A percentile compares a stretch with the other conserved stretches of the same genome.
Evolutionary conservation across 2,329 filamentous ascomycete genomes (phyloP).

Genomic region (Colletotrichum plurivorum): DNA sequence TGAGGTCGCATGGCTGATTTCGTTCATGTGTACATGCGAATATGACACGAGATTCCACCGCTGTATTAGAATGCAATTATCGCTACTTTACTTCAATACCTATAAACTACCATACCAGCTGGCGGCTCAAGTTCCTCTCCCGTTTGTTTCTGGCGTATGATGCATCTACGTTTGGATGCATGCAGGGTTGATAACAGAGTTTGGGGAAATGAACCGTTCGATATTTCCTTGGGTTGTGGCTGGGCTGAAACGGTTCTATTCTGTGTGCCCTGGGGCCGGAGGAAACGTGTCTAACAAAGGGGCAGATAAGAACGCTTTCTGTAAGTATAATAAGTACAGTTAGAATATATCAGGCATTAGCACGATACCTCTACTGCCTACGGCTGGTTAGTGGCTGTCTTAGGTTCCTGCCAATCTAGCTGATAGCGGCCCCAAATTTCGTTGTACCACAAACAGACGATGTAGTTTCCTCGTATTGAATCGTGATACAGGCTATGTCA

Average conservation of each 20-base stretch:
- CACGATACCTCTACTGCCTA: slow-evolving; percentile 10
- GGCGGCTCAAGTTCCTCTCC: too few relatives aligned
- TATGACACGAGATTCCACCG: too few relatives aligned
- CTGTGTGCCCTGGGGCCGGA: slow-evolving; percentile 34
- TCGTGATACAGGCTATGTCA: too few relatives aligned
- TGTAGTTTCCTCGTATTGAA: too few relatives aligned
- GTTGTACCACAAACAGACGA: too few relatives aligned
- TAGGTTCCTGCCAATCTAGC: slow-evolving; percentile 15
- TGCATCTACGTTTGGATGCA: neutral
- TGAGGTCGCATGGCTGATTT: neutral
- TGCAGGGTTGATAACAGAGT: slow-evolving; percentile 1
- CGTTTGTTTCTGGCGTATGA: too few relatives aligned
- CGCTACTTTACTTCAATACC: too few relatives aligned
- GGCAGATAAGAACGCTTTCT: slow-evolving; percentile 30
- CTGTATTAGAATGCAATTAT: too few relatives aligned
- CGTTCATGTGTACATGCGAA: too few relatives aligned
- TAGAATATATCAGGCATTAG: slow-evolving; percentile 3
- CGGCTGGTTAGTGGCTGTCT: neutral
- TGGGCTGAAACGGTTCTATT: neutral
- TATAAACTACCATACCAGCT: too few relatives aligned
- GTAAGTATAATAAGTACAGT: slow-evolving; percentile 18
- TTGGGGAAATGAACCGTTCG: neutral
- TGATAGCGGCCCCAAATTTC: slow-evolving; percentile 16
- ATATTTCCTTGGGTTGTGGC: neutral
- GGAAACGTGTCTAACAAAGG: slow-evolving; percentile 33